Percentiles rank a stretch among this genome's conserved stretches.
phyloP scores from a whole-genome alignment of 2,329 filamentous ascomycete genomes.

The Nemania serpens region DNA sequence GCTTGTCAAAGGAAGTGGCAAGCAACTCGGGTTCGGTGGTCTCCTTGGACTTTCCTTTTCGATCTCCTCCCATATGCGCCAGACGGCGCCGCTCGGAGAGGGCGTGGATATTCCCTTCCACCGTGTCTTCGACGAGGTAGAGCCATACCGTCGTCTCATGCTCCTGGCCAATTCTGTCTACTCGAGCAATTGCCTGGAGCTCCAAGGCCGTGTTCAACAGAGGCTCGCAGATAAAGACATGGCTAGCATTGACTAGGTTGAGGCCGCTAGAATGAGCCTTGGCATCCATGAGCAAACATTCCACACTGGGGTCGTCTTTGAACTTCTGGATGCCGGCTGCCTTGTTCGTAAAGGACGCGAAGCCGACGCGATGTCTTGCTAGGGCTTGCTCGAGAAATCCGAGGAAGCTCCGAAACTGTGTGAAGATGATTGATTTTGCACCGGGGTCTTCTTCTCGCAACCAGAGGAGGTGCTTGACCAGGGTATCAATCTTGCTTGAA shows the following conservation, averaged over 20 bases:
- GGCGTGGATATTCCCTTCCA: slow-evolving; percentile 90
- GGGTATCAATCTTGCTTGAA: slow-evolving; percentile 87
- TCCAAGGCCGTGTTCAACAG: slow-evolving; percentile 92
- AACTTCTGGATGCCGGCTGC: slow-evolving; percentile 71
- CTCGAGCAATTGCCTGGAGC: slow-evolving; percentile 90
- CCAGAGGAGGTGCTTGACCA: slow-evolving; percentile 83
- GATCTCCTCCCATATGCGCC: slow-evolving; percentile 67
- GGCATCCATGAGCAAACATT: slow-evolving; percentile 89
- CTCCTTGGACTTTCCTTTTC: slow-evolving; percentile 46
- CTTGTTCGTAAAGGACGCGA: slow-evolving; percentile 63
- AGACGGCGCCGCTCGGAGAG: slow-evolving; percentile 80
- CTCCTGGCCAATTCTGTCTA: slow-evolving; percentile 91
- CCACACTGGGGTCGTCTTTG: slow-evolving; percentile 71
- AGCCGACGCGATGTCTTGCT: slow-evolving; percentile 71
- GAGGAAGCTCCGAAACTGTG: slow-evolving; percentile 72
- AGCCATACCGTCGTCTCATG: slow-evolving; percentile 92
- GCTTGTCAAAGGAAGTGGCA: slow-evolving; percentile 48
- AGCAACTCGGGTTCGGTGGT: slow-evolving; percentile 36
- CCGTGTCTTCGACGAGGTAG: slow-evolving; percentile 87
- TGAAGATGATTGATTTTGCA: slow-evolving; percentile 92
- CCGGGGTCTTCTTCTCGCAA: slow-evolving; percentile 82
- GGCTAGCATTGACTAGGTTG: slow-evolving; percentile 89
- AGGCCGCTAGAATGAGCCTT: slow-evolving; percentile 86
- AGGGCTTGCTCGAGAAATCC: slow-evolving; percentile 74
- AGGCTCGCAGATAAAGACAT: slow-evolving; percentile 94